Evolutionary conservation across 192 early-diverging fungal species (phyloP), one percentile per base, ranked within the genome.

Genomic region (Linnemannia elongata): DNA sequence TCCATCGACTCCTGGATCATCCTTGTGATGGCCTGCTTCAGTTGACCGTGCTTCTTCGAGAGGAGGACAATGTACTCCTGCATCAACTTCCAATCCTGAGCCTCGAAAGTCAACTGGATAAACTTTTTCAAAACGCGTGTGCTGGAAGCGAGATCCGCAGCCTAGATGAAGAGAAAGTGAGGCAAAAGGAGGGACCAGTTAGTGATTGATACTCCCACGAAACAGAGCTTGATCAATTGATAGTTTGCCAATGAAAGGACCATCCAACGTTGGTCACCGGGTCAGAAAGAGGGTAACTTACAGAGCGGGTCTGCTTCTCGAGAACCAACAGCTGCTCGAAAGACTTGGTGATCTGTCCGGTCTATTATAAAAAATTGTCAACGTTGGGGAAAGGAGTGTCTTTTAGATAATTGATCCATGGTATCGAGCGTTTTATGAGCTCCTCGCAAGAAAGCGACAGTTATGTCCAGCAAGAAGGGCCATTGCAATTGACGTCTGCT

Each of bases 1-100:
- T 92, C 89, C 94, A 98, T 98, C 7, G 96, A 94, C 84, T 97
- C 93, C 81, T 99, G 97, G 20, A 98, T 94, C 99, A 99, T 99
- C 76, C 94, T 96, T 17, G 96, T 94, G 39, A 97, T 96, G 54
- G 99, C 97, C 96, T 91, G 91, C 89, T 99, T 99, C 82, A 99
- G 90, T 81, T 98, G 95, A 30, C 97, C 99, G 90, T 98, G 96
- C 85, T 98, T 98, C 90, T 99, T 99, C n/a, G 97, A 95, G 74
- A 99, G 90, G 35, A 97, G 85, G 17, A 96, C 93, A 55, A 99
- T 94, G 79, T 98, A 90, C 80, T 99, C 97, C 88, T 98, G 97
- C 82, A 99, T 91, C 75, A 96, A 86, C 87, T 95, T 96, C 96
- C 96, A 99, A 76, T 98, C 96, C 22, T 90, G 79, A 4, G 94